Base-by-base conservation (phyloP, 768 basidiomycete species). In the Tricholoma furcatifolium region DNA sequence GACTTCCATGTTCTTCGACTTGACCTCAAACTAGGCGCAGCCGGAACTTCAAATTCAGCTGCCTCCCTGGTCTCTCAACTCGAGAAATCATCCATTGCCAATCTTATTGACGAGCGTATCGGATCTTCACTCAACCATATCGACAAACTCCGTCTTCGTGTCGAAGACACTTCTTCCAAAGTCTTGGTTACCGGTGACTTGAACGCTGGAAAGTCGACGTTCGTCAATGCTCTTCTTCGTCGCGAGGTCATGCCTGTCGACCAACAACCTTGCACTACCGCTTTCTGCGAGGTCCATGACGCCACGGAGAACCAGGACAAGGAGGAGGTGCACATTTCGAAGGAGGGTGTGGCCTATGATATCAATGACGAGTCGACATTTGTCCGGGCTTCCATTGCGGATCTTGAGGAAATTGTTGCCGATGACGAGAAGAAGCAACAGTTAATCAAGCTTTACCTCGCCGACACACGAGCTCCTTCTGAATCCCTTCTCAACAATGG, bases 151-250 rank as follows among this genome's bases (percentile, higher is more conserved):
- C 87, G 87, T 31, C 78, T 82, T 45, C 91, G 97, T 36, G 85
- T 98, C 12, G 78, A 89, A 66, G 95, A 98, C 68, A 93, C 86
- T 6, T 89, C 92, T 1, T 96, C 93, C 63, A 93, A 97, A 68
- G 93, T 99, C 45, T 84, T 99, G 58, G 93, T 99, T 53, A 98
- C 97, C 20, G 97, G 97, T 55, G 97, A 99, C 67, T 79, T 99
- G 54, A 99, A 99, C 67, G 90, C 97, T 32, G 97, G 97, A 62
- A 99, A 99, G 72, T 97, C 94, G 17, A 98, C 97, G 0, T 91
- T 99, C 66, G 93, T 99, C 66, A 99, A 99, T 65, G 92, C 96
- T 4, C 76, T 99, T 31, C 83, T 99, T 4, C 79, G 93, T 42
- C 81, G 93, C 6, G 84, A 91, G 64, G 85, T 97, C 40, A 92